phyloP scores from a whole-genome alignment of 495 filamentous ascomycete species.

The Aspergillus panamensis region DNA sequence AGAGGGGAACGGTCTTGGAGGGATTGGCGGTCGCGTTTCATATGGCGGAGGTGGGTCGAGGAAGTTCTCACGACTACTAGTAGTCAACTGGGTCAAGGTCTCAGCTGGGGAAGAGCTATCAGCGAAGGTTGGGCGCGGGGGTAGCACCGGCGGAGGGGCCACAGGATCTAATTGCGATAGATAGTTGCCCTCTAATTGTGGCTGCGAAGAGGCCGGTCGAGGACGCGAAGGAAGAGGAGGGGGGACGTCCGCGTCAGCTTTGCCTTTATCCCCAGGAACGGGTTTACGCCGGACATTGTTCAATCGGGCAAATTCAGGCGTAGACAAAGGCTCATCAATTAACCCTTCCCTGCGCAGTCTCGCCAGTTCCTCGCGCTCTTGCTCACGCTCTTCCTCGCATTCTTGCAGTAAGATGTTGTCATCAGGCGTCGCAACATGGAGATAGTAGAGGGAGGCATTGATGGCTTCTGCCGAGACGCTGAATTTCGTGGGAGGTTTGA shows the following conservation, averaged over 20 bases:
- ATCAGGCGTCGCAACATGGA: conserved; percentile 70
- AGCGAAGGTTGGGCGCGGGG: conserved; percentile 15
- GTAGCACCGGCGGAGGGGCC: conserved; percentile 11
- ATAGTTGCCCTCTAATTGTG: conserved; percentile 10
- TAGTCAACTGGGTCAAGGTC: not conserved
- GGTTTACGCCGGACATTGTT: conserved; percentile 46
- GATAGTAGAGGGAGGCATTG: conserved; percentile 81
- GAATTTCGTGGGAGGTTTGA: conserved; percentile 76
- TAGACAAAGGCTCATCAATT: conserved; percentile 22
- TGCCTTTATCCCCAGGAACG: conserved; percentile 25
- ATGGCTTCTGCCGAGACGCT: conserved; percentile 87
- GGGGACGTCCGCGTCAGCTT: conserved; percentile 8
- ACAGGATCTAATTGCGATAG: not conserved
- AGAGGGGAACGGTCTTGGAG: conserved; percentile 31
- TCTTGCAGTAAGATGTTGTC: conserved; percentile 52
- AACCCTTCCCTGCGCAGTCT: conserved; percentile 42
- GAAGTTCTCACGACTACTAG: not conserved
- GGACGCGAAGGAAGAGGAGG: conserved; percentile 19
- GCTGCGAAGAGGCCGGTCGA: conserved; percentile 15
- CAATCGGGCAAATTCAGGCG: conserved; percentile 33
- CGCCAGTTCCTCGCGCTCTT: conserved; percentile 41
- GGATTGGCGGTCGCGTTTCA: conserved; percentile 7
- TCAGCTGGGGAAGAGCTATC: not conserved
- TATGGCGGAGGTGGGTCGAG: not conserved
- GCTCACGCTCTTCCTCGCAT: conserved; percentile 40